Evolutionary conservation across 2,329 filamentous ascomycete species (phyloP).

Genomic region (Byssochlamys sp.): DNA sequence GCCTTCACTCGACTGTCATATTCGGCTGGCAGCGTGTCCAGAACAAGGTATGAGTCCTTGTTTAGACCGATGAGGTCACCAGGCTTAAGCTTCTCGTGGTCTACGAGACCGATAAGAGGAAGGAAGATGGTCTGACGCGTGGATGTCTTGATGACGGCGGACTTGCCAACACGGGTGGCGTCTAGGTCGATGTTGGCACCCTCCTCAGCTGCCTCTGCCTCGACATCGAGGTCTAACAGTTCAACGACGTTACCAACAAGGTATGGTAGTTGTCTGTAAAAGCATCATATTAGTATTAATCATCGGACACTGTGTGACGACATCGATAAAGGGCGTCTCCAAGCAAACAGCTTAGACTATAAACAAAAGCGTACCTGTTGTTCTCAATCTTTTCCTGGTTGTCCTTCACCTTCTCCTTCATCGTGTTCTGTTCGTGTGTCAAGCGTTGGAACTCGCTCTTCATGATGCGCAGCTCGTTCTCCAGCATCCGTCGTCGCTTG

Average conservation of each 20-base stretch:
- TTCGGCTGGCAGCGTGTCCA: constrained; percentile 92
- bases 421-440: constrained; percentile 87
- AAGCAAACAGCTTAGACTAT: constrained; percentile 14
- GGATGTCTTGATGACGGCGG: constrained; percentile 97
- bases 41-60: constrained; percentile 94
- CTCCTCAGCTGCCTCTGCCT: constrained; percentile 89
- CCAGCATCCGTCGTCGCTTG: constrained; percentile 79
- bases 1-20: constrained; percentile 98
- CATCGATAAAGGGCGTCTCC: constrained; percentile 2
- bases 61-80: constrained; percentile 96
- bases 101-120: constrained; percentile 89
- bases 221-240: constrained; percentile 89
- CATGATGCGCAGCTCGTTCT: constrained; percentile 98
- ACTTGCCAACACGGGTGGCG: constrained; percentile 92
- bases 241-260: constrained; percentile 98
- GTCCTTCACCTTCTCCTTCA: constrained; percentile 98
- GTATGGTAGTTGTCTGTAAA: constrained; percentile 79
- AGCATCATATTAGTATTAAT: constrained; percentile 3
- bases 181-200: constrained; percentile 97
- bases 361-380: constrained; percentile 62
- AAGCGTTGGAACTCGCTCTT: constrained; percentile 91
- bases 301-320: constrained; percentile 6
- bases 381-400: constrained; percentile 98
- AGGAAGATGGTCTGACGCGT: constrained; percentile 98
- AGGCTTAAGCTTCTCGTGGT: constrained; percentile 88